Base-by-base conservation (phyloP, 108 stramenopile species). In the Stephanodiscus minutulus region DNA sequence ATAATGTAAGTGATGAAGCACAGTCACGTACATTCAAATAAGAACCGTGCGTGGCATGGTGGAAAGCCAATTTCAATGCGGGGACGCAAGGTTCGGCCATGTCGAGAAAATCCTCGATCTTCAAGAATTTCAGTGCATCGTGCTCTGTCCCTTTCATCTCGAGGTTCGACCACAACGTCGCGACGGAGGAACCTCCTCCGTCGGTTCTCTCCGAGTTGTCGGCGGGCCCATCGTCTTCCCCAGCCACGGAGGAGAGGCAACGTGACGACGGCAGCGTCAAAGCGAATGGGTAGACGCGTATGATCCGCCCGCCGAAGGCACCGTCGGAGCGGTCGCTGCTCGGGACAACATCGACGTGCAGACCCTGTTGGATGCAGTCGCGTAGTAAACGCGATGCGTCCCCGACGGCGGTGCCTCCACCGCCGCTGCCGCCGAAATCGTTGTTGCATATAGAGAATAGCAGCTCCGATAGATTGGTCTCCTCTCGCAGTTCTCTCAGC, bases 251-350 rank as follows among this genome's bases (percentile, higher is more conserved):
- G 36, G 27, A 55, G 50, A 35, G 21, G 37, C 6, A 56, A 49
- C 10, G n/a, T n/a, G n/a, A 35, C 57, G n/a, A 10, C 6, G 77
- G 70, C 7, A 86, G 21, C 43, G 56, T 54, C 24, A 83, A 64
- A 18, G 66, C 71, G 70, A 83, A 83, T 31, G 85, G 85, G 60
- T 86, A 86, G 5, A 86, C 85, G 29, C 85, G 79, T 60, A 86
- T 83, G 37, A 80, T 71, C 2, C 67, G 49, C n/a, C 64, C 75
- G n/a, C 72, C 61, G 64, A 77, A 73, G 0, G 62, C 58, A 11
- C 73, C 57, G 25, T 41, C 25, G 2, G 80, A 66, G 13, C 44
- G 17, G 35, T 67, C 70, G 44, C 31, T 71, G 44, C 31, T 71
- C 5, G 61, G 35, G 36, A 83, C 55, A 44, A 83, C 55, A 70